Conservation (phyloP, 2,329 filamentous ascomycete genomes). For the Xylaria sp. region DNA sequence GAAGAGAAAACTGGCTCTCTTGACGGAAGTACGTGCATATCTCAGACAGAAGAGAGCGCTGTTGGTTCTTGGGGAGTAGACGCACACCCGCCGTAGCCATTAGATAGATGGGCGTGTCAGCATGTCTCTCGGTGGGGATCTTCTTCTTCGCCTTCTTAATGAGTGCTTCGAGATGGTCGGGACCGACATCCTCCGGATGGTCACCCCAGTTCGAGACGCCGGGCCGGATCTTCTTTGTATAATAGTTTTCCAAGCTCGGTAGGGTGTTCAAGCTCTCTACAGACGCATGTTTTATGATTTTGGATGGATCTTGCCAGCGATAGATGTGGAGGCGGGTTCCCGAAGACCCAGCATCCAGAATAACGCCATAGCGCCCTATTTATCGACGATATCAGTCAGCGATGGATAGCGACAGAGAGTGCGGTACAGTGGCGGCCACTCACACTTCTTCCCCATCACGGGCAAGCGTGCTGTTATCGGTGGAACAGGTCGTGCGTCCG, state of each 20-base stretch:
- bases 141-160: slow-evolving; percentile 83
- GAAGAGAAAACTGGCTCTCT: slow-evolving; percentile 83
- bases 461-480: slow-evolving; percentile 19
- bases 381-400: slow-evolving; percentile 30
- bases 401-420: background rate
- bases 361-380: slow-evolving; percentile 83
- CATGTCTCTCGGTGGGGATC: slow-evolving; percentile 79
- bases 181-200: slow-evolving; percentile 78
- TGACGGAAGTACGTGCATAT: slow-evolving; percentile 85
- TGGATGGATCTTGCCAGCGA: slow-evolving; percentile 84
- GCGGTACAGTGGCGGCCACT: slow-evolving; percentile 27
- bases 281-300: slow-evolving; percentile 71
- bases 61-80: slow-evolving; percentile 78
- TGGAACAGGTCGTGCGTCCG: slow-evolving; percentile 1
- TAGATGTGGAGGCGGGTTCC: slow-evolving; percentile 96
- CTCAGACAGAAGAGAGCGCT: slow-evolving; percentile 76
- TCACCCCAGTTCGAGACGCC: slow-evolving; percentile 92
- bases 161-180: slow-evolving; percentile 81
- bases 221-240: slow-evolving; percentile 94
- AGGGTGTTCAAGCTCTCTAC: slow-evolving; percentile 72
- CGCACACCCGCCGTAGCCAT: slow-evolving; percentile 97
- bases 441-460: slow-evolving; percentile 50
- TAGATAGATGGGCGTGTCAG: slow-evolving; percentile 90
- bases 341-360: slow-evolving; percentile 97
- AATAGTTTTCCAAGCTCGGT: slow-evolving; percentile 83